Base-by-base conservation (phyloP, 2,329 filamentous ascomycete species). In the Aspergillus ibericus region DNA sequence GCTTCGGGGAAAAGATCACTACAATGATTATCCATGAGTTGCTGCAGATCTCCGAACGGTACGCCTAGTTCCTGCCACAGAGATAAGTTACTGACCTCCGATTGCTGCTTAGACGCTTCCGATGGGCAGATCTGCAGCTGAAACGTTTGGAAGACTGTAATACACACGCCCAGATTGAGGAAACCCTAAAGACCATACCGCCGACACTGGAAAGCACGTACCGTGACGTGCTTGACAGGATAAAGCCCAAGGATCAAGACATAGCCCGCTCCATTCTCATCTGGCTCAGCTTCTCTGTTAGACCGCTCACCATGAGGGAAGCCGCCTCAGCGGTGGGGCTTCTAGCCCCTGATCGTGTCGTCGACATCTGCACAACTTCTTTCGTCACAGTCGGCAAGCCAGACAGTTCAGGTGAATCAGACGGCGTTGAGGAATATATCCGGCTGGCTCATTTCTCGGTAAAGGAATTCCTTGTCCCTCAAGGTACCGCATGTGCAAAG, bases 111-210 rank as follows among this genome's bases (percentile, higher is more conserved):
- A 56, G 54, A 10, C 54, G 54, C 1, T 56, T 56, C 16, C 54
- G 46, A 13, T 56, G 54, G 46, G 46, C 32, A 20, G 54, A 56
- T 4, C 35, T 56, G 13, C 54, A 56, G 29, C 1, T 56, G 3
- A 50, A 35, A 5, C 32, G 22, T 7, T n/a, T 56, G 1, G 44
- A 56, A 22, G 25, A 35, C 22, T 56, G 54, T 13, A 32, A 29
- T 34, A 50, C n/a, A 4, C 12, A 35, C 2, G 9, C 18, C 2
- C 8, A 56, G 5, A 44, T 56, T 6, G 15, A 20, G 2, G 34
- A 38, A 20, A 25, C 44, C 5, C 34, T 56, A 6, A 16, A 29
- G 1, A 50, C 46, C 0, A 56, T 50, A 15, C 54, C 54, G 18
- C 13, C 38, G 12, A 44, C 44, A 15, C 34, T 49, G 4, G 46